A percentile compares a stretch with the other conserved stretches of the same genome.
phyloP scores from a whole-genome alignment of 306 rosid genomes.

The Corylus avellana region DNA sequence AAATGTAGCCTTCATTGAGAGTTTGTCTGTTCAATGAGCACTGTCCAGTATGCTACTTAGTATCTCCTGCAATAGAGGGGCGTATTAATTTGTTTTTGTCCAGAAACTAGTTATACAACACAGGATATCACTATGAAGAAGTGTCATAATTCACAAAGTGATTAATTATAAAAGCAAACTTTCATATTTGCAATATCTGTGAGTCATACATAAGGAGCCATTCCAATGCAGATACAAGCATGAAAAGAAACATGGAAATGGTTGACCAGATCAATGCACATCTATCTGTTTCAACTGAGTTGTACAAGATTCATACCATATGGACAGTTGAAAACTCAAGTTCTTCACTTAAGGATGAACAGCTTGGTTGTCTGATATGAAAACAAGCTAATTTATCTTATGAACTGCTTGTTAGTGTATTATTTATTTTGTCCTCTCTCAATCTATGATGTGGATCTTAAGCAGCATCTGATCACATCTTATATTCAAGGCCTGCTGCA shows the following conservation, averaged over 20 bases:
- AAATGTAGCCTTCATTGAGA: neutral
- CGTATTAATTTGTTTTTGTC: neutral
- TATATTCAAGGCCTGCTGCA: conserved; percentile 2
- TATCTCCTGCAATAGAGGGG: neutral
- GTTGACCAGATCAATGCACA: neutral
- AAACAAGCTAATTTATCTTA: neutral
- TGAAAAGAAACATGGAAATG: neutral
- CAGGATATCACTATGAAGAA: neutral
- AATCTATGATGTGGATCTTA: neutral
- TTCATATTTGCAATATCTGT: neutral
- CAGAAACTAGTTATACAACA: neutral
- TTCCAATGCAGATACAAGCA: neutral
- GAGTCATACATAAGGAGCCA: neutral
- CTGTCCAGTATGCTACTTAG: neutral
- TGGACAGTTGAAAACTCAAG: neutral
- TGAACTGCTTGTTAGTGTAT: neutral
- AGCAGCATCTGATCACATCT: neutral
- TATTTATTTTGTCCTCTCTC: neutral
- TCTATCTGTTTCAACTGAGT: neutral
- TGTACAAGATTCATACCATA: neutral
- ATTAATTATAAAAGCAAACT: neutral
- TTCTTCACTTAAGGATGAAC: neutral
- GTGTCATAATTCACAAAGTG: neutral
- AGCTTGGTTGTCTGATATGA: neutral
- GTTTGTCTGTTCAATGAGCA: neutral